phyloP scores from a whole-genome alignment of 495 filamentous ascomycete genomes.

The Penicillium paxilli region DNA sequence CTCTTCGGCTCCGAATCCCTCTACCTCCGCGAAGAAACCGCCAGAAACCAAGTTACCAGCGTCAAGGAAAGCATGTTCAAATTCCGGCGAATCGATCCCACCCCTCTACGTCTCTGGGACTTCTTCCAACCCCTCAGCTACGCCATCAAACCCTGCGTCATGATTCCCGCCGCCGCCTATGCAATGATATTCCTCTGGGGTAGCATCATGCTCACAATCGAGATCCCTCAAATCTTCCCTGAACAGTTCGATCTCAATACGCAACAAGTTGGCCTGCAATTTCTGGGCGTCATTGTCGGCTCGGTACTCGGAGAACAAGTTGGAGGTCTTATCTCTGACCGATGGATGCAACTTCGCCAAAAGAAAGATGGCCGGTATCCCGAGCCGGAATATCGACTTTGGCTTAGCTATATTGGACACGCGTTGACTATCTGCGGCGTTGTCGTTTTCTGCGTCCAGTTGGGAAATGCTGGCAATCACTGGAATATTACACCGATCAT shows the following conservation, averaged over 20 bases:
- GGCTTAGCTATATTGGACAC: conserved; percentile 54
- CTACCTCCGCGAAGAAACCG: conserved; percentile 34
- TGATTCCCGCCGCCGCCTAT: conserved; percentile 52
- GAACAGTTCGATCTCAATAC: conserved; percentile 52
- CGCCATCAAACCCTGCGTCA: conserved; percentile 35
- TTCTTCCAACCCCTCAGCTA: conserved; percentile 49
- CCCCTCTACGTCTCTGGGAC: conserved; percentile 43
- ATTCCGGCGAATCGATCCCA: conserved; percentile 50
- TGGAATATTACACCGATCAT: conserved; percentile 54
- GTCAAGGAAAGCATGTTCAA: conserved; percentile 35
- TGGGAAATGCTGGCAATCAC: conserved; percentile 36
- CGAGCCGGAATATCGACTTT: conserved; percentile 50
- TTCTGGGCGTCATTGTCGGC: conserved; percentile 54
- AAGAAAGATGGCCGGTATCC: conserved; percentile 23
- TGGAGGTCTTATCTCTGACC: conserved; percentile 50
- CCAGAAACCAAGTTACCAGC: conserved; percentile 1
- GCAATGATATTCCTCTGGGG: conserved; percentile 54
- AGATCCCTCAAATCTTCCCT: conserved; percentile 53
- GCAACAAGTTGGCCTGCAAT: conserved; percentile 56
- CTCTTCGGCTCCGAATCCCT: conserved; percentile 57
- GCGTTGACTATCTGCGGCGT: conserved; percentile 48
- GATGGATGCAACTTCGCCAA: conserved; percentile 45
- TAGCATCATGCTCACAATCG: conserved; percentile 49
- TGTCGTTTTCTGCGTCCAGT: conserved; percentile 50
- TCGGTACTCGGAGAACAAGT: conserved; percentile 57